Percentiles rank a stretch among this genome's conserved stretches.
Conservation (phyloP, 352 stramenopile species). For the Plasmopara muralis region DNA sequence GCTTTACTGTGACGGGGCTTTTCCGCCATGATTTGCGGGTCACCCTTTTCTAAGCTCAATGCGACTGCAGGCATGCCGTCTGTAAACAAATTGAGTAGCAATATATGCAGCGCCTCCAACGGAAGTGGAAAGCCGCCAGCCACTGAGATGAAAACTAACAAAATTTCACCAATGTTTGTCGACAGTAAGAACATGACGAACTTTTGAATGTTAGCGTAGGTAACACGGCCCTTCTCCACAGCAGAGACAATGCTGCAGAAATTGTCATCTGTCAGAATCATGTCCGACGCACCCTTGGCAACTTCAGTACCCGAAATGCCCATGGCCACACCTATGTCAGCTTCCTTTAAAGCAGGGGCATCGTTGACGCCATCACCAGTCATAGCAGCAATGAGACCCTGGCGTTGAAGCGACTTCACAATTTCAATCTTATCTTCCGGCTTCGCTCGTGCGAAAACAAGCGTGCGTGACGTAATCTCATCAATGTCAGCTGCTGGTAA, state of each 20-base stretch:
- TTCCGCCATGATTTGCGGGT: conserved; percentile 59
- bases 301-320: conserved; percentile 96
- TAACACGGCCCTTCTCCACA: conserved; percentile 92
- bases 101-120: conserved; percentile 95
- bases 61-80: conserved; percentile 82
- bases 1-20: conserved; percentile 48
- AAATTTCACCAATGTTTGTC: conserved; percentile 94
- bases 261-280: conserved; percentile 98
- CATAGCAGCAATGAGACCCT: conserved; percentile 90
- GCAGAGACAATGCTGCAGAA: conserved; percentile 97
- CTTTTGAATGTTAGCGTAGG: conserved; percentile 98
- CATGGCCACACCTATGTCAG: conserved; percentile 97
- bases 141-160: conserved; percentile 74
- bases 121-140: conserved; percentile 64
- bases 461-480: conserved; percentile 63
- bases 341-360: conserved; percentile 93
- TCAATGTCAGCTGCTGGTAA: conserved; percentile 78
- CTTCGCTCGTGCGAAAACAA: conserved; percentile 94
- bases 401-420: conserved; percentile 90
- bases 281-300: conserved; percentile 97
- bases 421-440: conserved; percentile 96
- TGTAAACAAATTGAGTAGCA: conserved; percentile 99
- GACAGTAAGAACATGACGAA: conserved; percentile 98
- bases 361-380: conserved; percentile 98
- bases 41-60: conserved; percentile 65